These are phyloP conservation scores for Talaromyces marneffei DNA, from an alignment of 2,329 filamentous ascomycete species.

Conservation along the genomic window DNA sequence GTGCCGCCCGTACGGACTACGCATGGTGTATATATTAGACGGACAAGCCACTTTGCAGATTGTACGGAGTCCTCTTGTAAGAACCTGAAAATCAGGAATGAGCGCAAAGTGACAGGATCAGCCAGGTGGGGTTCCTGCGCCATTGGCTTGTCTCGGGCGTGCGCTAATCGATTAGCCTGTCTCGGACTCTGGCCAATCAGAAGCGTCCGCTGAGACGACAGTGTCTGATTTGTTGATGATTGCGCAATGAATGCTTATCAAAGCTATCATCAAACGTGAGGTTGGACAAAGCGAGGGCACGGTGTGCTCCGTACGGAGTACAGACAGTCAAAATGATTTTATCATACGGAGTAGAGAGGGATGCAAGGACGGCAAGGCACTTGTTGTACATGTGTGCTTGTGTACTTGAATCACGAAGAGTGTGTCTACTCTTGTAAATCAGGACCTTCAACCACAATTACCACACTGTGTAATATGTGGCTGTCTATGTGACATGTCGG, in stretches of 20 bases:
- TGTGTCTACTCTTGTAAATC: too few species aligned
- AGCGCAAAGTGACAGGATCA: constrained; percentile 7
- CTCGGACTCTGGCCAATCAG: background rate
- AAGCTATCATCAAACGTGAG: background rate
- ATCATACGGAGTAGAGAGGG: too few species aligned
- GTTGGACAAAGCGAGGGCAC: background rate
- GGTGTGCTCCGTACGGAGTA: background rate
- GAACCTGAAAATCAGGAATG: background rate
- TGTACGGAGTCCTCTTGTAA: too few species aligned
- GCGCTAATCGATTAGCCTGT: constrained; percentile 1
- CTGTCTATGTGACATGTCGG: background rate
- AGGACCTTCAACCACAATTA: too few species aligned
- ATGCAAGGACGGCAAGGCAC: background rate
- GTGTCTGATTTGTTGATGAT: background rate
- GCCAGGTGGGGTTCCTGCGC: background rate
- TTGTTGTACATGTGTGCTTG: too few species aligned
- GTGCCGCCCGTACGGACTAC: background rate
- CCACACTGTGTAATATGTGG: background rate
- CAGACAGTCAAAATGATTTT: background rate
- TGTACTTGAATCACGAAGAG: too few species aligned
- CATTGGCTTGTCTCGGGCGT: constrained; percentile 12
- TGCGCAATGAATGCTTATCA: background rate
- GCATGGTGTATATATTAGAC: background rate
- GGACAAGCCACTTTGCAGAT: background rate
- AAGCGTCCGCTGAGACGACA: background rate